These are phyloP conservation scores for Baorangia bicolor DNA, from an alignment of 768 basidiomycete species.

Conservation along the genomic window DNA sequence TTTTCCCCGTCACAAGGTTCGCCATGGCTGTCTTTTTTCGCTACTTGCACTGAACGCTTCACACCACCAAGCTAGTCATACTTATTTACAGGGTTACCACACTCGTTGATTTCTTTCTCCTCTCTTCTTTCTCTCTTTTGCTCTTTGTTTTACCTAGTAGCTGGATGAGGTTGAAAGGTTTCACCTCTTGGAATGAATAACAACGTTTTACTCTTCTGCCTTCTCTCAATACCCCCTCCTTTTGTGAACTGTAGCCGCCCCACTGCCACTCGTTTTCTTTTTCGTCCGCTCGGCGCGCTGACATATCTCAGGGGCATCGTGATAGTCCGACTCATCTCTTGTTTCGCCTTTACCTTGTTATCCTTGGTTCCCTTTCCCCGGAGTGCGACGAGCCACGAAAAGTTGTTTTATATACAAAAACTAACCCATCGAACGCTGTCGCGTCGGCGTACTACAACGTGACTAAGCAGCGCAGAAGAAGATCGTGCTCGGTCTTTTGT, in stretches of 20 bases:
- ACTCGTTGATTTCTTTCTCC: constrained; percentile 6
- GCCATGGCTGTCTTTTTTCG: background rate
- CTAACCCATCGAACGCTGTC: too few relatives aligned
- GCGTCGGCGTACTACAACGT: too few relatives aligned
- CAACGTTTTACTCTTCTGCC: background rate
- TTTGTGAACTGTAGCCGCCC: background rate
- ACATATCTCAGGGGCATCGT: background rate
- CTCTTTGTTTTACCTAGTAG: constrained; percentile 1
- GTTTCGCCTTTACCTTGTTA: too few relatives aligned
- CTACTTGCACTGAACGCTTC: background rate
- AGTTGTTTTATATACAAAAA: too few relatives aligned
- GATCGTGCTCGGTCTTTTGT: too few relatives aligned
- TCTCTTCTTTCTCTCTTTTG: background rate
- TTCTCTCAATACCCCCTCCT: background rate
- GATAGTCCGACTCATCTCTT: background rate
- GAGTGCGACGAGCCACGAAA: too few relatives aligned
- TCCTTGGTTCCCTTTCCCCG: too few relatives aligned
- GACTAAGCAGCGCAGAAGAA: too few relatives aligned
- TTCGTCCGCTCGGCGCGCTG: background rate
- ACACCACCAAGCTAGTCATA: background rate
- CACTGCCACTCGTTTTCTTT: background rate
- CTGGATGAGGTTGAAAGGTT: background rate
- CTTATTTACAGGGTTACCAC: constrained; percentile 19
- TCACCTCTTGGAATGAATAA: background rate
- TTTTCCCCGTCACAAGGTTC: constrained; percentile 1